Base-by-base conservation (phyloP, 2,329 filamentous ascomycete genomes). In the Fonsecaea pugnacius region DNA sequence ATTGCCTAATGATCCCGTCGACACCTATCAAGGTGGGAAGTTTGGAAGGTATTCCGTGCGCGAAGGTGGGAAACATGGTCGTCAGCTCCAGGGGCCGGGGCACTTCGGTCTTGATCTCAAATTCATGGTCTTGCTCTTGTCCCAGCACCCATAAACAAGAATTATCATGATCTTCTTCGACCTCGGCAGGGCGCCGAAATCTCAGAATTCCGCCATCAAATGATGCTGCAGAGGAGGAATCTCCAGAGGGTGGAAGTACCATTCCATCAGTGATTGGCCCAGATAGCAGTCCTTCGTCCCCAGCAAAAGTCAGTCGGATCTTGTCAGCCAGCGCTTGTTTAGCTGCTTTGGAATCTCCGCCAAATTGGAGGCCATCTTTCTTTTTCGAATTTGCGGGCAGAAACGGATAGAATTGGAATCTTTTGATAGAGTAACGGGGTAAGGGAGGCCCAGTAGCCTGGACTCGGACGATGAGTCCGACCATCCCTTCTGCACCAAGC, bases 181-280 rank as follows among this genome's bases (percentile, higher is more conserved):
- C 71, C 55, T 78, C 77, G 3, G 70, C 67, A 12, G 69, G 71
- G 55, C 76, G 79, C 61, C 75, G 64, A 71, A 97, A 91, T 72
- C 88, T 89, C 58, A 97, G 72, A 30, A 97, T 85, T 1, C 92
- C 94, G 1, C 95, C 95, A 67, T 92, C 87, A 87, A 94, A 97
- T 14, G 85, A 84, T 48, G 84, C 81, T 4, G 83, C 58, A 75
- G 80, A 69, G 78, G 73, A 83, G n/a, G 84, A 79, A 24, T 79
- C 86, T 64, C 83, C 81, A 60, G 83, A 83, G 38, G 81, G 87
- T 1, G 85, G 86, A 21, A 99, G 78, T 14, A 97, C 78, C 78
- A 94, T 90, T 1, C 94, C 93, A 75, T 99, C 92, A 0, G 93
- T 97, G 57, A 99, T 75, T 4, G 95, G 92, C 0, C 95, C 95